Evolutionary conservation across 2,329 filamentous ascomycete species (phyloP), one percentile per base, ranked within the genome.

Genomic region (Gliomastix tumulicola): DNA sequence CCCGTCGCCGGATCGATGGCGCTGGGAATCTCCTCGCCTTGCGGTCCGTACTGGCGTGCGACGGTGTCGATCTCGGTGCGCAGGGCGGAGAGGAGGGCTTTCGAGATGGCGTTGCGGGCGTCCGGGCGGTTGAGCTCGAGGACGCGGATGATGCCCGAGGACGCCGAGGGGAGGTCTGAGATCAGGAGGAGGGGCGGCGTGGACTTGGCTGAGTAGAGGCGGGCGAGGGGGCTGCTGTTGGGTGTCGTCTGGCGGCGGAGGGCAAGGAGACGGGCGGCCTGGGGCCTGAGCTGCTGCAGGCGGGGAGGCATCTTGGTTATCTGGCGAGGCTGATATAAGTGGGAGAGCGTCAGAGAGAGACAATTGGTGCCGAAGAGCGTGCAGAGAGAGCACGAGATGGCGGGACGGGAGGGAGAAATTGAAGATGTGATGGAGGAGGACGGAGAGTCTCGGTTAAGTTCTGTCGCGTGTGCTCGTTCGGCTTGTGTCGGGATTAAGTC

Each of bases 81-180:
- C 39, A 98, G 71, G 33, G 82, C 74, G 5, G 76, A 63, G 35
- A 98, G 74, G 25, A 98, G 71, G 39, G 81, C 77, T 40, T 70
- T 74, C 1, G 89, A 97, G 54, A 98, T 85, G 47, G 92, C 92
- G 62, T 98, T 98, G 53, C 90, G 84, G 23, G 89, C 83, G 8
- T 75, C 60, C 1, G 88, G 88, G 5, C 88, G 76, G 65, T 96
- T 92, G 47, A 98, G 75, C 43, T 90, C 83, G 39, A 97, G 78
- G 45, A 97, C 74, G 41, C 88, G 82, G 62, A 97, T 92, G 64
- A 83, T 84, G 45, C 90, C 92, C 15, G 78, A 78, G 53, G 82
- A 77, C 1, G 88, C 81, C 4, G 88, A 85, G 30, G 85, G 82
- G 34, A 95, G 64, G 59, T 83, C 79, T 42, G 78, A 82, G 46